phyloP scores from a whole-genome alignment of 805 yeast species.

The Kazachstania bromeliacearum region DNA sequence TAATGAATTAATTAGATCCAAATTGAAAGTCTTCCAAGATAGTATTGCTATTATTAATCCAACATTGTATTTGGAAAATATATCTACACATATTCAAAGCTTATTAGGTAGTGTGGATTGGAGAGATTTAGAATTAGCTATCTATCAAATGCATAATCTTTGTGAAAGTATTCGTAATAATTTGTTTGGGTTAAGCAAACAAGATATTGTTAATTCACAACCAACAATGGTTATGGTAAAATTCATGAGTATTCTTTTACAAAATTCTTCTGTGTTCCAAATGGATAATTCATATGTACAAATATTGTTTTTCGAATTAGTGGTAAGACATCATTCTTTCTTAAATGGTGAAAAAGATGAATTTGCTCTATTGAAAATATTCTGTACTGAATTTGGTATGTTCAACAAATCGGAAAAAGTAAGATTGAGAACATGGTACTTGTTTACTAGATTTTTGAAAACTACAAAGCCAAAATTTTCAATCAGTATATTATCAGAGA shows the following conservation, averaged over 20 bases:
- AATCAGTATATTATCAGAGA: slow-evolving; percentile 41
- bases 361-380: slow-evolving; percentile 61
- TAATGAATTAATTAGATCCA: slow-evolving; percentile 58
- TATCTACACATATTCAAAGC: slow-evolving; percentile 46
- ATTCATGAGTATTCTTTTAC: slow-evolving; percentile 23
- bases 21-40: slow-evolving; percentile 74
- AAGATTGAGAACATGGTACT: slow-evolving; percentile 80
- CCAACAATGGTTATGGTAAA: slow-evolving; percentile 42
- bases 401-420: slow-evolving; percentile 68
- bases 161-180: slow-evolving; percentile 76
- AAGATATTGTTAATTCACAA: slow-evolving; percentile 53
- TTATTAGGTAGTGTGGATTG: slow-evolving; percentile 42
- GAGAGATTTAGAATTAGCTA: slow-evolving; percentile 80
- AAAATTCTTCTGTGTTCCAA: slow-evolving; percentile 30
- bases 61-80: slow-evolving; percentile 48
- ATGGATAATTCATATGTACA: slow-evolving; percentile 78
- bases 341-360: slow-evolving; percentile 33
- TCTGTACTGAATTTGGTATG: slow-evolving; percentile 73
- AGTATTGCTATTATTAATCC: slow-evolving; percentile 57
- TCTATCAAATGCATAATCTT: slow-evolving; percentile 69
- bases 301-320: slow-evolving; percentile 71
- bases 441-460: slow-evolving; percentile 74
- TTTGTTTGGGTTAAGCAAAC: slow-evolving; percentile 59
- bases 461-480: slow-evolving; percentile 59
- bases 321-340: slow-evolving; percentile 67